A percentile compares a stretch with the other conserved stretches of the same genome.
Conservation (phyloP, 2,329 filamentous ascomycete genomes). For the Fusarium cyanostomum region DNA sequence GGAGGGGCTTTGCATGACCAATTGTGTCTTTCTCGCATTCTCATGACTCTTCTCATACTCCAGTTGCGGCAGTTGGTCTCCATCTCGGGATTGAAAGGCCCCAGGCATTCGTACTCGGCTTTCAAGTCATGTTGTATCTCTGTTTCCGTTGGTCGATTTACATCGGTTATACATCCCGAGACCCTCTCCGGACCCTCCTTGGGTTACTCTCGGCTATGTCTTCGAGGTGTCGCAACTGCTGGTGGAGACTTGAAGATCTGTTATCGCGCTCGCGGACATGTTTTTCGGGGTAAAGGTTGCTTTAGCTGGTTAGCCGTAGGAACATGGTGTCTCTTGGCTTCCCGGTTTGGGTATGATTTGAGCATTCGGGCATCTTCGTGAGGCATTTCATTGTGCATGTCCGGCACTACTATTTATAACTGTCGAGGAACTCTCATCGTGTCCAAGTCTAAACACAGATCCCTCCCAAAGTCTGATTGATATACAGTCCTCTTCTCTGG, state of each 20-base stretch:
- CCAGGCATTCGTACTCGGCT: not conserved
- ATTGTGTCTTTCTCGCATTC: not conserved
- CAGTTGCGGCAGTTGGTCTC: not conserved
- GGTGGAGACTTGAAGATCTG: not conserved
- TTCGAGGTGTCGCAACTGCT: not conserved
- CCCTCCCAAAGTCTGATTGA: not conserved
- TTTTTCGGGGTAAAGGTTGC: not conserved
- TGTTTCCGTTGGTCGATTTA: not conserved
- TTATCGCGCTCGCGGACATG: not conserved
- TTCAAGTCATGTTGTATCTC: not conserved
- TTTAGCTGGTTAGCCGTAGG: not conserved
- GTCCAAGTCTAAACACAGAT: not conserved
- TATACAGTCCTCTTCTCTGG: not conserved
- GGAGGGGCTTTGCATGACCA: not conserved
- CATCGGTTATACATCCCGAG: not conserved
- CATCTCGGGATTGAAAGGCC: not conserved
- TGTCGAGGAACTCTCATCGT: not conserved
- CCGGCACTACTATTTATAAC: not conserved
- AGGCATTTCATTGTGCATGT: not conserved
- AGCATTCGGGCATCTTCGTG: not conserved
- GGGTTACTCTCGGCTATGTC: not conserved
- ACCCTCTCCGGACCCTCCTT: not conserved
- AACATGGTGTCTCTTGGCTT: constrained; percentile 1
- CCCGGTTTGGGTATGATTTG: not conserved
- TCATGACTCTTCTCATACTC: not conserved